Percentiles rank a stretch among this genome's conserved stretches.
These are phyloP conservation scores for Stentor coeruleus DNA, from an alignment of 73 alveolate species.

Conservation along the genomic window DNA sequence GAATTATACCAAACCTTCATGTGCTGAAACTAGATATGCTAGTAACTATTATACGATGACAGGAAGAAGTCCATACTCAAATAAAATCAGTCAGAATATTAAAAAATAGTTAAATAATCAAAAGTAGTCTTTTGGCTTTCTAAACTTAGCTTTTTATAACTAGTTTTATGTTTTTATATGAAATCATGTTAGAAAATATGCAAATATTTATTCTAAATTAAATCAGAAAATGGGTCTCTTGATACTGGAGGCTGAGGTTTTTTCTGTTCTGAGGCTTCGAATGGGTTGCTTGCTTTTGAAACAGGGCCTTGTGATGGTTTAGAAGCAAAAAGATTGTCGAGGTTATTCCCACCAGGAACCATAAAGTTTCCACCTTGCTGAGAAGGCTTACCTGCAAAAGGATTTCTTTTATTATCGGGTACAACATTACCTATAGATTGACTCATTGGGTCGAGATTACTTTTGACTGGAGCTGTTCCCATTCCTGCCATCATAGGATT, in stretches of 20 bases:
- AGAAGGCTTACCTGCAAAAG: neutral
- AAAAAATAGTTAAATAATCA: too few relatives aligned
- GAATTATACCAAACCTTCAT: constrained; percentile 39
- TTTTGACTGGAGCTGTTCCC: neutral
- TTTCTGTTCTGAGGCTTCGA: neutral
- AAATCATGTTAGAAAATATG: too few relatives aligned
- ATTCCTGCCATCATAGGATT: constrained; percentile 5
- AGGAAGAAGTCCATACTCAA: constrained; percentile 50
- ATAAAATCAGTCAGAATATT: constrained; percentile 32
- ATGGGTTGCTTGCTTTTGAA: neutral
- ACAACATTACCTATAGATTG: neutral
- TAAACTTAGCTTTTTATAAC: too few relatives aligned
- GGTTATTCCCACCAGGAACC: neutral
- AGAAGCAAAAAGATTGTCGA: neutral
- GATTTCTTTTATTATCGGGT: neutral
- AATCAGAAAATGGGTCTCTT: constrained; percentile 13
- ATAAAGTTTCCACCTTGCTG: neutral
- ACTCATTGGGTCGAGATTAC: neutral
- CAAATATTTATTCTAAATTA: too few relatives aligned
- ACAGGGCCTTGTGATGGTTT: too few relatives aligned
- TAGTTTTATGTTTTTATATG: too few relatives aligned
- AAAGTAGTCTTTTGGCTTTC: too few relatives aligned
- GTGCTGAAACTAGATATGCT: constrained; percentile 64
- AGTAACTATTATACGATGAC: constrained; percentile 59
- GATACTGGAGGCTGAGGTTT: neutral